Evolutionary conservation across 2,329 filamentous ascomycete species (phyloP).

Genomic region (Seiridium unicorne): DNA sequence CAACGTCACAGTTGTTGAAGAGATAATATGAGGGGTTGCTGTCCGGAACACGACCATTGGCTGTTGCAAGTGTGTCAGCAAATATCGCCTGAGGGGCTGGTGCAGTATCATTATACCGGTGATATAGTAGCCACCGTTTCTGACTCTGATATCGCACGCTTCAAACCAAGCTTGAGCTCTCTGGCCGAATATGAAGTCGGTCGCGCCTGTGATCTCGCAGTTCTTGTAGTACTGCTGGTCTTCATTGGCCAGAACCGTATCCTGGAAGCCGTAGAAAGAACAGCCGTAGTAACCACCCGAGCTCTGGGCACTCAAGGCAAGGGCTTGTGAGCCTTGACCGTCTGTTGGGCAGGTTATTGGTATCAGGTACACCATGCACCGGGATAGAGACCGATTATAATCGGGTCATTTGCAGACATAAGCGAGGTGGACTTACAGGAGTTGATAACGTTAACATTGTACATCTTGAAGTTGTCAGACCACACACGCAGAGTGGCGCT

Average conservation of each 20-base stretch:
- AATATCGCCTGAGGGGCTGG: not conserved
- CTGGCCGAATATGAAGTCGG: conserved; percentile 50
- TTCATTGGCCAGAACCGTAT: conserved; percentile 45
- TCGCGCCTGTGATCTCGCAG: conserved; percentile 44
- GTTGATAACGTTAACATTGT: conserved; percentile 58
- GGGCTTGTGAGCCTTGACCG: conserved; percentile 45
- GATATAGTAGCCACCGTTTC: conserved; percentile 36
- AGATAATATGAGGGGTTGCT: conserved; percentile 40
- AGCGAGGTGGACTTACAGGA: conserved; percentile 22
- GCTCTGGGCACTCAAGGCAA: conserved; percentile 43
- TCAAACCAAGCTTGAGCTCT: conserved; percentile 42
- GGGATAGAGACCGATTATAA: too few species aligned
- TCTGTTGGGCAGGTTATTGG: conserved; percentile 15
- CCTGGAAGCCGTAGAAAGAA: conserved; percentile 45
- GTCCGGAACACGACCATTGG: conserved; percentile 38
- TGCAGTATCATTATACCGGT: conserved; percentile 29
- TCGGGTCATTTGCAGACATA: too few species aligned
- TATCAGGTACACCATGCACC: not conserved
- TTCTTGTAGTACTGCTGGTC: conserved; percentile 46
- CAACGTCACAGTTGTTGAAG: conserved; percentile 42
- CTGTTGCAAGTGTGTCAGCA: conserved; percentile 18
- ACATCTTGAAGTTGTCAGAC: conserved; percentile 53
- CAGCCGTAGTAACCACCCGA: conserved; percentile 47
- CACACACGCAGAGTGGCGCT: conserved; percentile 45
- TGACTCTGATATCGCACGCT: conserved; percentile 36